Evolutionary conservation across 495 filamentous ascomycete species (phyloP), one percentile per base, ranked within the genome.

Genomic region (Lichina pygmaea): DNA sequence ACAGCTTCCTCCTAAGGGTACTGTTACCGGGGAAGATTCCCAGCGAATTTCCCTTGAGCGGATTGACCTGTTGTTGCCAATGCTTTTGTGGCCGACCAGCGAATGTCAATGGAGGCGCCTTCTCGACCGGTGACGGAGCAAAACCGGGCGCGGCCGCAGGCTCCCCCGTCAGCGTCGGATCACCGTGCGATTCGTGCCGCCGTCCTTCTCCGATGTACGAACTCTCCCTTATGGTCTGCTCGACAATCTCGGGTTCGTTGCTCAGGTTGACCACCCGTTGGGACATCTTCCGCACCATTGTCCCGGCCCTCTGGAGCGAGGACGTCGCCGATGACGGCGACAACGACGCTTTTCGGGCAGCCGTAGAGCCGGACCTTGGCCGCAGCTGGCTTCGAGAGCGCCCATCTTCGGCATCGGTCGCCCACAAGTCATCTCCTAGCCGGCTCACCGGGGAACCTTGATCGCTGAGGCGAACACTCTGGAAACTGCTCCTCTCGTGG

Each of bases 221-320:
- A 48, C 83, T 72, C 48, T 78, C 67, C 44, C 71, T 64, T 31
- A 78, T 67, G n/a, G 68, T 70, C 49, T 83, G 76, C 50, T 86
- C 81, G 15, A 89, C 67, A 34, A 81, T 62, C 50, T 78, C 73
- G 7, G 76, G 71, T 51, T 94, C 85, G 54, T 89, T 92, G 62
- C 86, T 92, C 48, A 99, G 66, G 56, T 93, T 94, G 54, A 95
- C 89, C 47, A 99, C 84, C 58, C 89, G 84, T 60, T 93, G 84
- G 15, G 91, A 94, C 74, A 95, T 91, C 51, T 85, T 85, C 52
- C 85, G 79, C 59, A 99, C 77, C 54, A 95, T 89, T 5, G 86
- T 91, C 33, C 85, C 80, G 46, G 89, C 81, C 51, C 82, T 66
- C 16, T 70, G 68, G 45, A 92, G 58, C 34, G 83, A 75, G 39